Base-by-base conservation (phyloP, 2,329 filamentous ascomycete genomes). In the Colletotrichum caudatum region DNA sequence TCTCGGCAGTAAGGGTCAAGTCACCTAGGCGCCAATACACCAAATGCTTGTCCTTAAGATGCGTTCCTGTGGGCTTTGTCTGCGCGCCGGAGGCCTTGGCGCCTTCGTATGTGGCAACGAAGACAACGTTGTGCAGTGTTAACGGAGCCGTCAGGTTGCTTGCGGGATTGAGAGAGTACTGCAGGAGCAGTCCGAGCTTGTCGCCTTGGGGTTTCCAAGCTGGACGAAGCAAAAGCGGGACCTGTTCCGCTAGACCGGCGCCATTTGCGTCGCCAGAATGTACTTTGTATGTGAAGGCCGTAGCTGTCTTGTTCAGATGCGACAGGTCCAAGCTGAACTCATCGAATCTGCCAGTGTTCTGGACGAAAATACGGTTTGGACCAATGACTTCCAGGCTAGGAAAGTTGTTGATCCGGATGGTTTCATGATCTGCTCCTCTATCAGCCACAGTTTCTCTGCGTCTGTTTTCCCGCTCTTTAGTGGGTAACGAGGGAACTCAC, bases 251-350 rank as follows among this genome's bases (percentile, higher is more conserved):
- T 6, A 87, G 81, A 2, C 81, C 74, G 1, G 81, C 73, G 6
- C 81, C 76, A n/a, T 88, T 85, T 51, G 81, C 77, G 23, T 89
- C 85, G 41, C 94, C 91, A 39, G 93, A 82, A 75, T 96, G 93
- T 14, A 98, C 86, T 77, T 95, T 93, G 81, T 98, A 99, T 71
- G 96, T 97, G 84, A 99, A 98, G 9, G 92, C 95, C 8, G 95
- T 91, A 0, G 92, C 88, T 1, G 93, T 91, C 76, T 91, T 90
- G 76, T 90, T 86, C 73, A 98, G 88, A 78, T 91, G 90, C 18
- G 90, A 86, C 8, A 96, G 83, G 73, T 95, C 89, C 41, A 99
- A 84, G 0, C 85, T 89, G 82, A 97, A 99, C 78, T 95, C 92
- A 70, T 97, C 95, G 4, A 92, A 88, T 69, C 88, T 90, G 12